Evolutionary conservation across 73 alveolate species (phyloP).

Genomic region (Paramecium pentaurelia): DNA sequence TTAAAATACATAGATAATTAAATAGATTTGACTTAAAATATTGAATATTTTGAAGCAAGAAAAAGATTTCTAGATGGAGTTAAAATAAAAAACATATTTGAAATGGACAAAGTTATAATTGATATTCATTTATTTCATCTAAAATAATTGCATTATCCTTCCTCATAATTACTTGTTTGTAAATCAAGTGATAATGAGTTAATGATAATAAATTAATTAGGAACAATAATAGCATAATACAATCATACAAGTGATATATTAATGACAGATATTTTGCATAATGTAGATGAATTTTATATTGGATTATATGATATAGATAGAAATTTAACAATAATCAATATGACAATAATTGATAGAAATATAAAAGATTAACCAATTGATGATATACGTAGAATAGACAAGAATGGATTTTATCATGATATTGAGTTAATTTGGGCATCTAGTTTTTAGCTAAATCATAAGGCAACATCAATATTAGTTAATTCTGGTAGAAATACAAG

Average conservation of each 20-base stretch:
- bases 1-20: not conserved
- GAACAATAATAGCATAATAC: conserved; percentile 7
- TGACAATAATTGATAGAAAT: not conserved
- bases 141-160: not conserved
- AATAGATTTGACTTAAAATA: conserved; percentile 1
- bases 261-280: not conserved
- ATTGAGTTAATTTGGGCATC: not conserved
- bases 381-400: not conserved
- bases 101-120: not conserved
- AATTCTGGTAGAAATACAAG: conserved; percentile 27
- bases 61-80: not conserved
- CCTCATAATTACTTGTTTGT: not conserved
- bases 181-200: not conserved
- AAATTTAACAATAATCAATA: not conserved
- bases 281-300: conserved; percentile 1
- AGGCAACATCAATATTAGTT: not conserved
- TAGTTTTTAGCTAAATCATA: not conserved
- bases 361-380: not conserved
- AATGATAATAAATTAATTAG: not conserved
- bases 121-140: conserved; percentile 21
- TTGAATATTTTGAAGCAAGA: conserved; percentile 33
- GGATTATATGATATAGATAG: conserved; percentile 12
- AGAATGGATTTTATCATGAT: conserved; percentile 11
- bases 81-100: not conserved
- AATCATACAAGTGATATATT: not conserved